phyloP scores from a whole-genome alignment of 768 basidiomycete genomes.

The Tremella fuciformis region DNA sequence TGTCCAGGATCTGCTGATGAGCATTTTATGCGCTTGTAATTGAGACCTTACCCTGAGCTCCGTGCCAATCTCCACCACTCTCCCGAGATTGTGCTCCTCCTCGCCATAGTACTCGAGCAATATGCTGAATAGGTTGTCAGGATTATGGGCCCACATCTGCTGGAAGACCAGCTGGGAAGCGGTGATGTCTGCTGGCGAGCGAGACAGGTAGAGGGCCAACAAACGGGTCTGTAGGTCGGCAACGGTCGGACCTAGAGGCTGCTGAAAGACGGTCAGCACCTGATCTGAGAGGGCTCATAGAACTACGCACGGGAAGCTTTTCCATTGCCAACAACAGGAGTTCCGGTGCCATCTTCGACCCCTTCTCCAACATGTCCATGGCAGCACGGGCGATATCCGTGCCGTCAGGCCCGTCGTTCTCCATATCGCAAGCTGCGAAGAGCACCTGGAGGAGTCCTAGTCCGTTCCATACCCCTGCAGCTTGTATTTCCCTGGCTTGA shows the following conservation, averaged over 20 bases:
- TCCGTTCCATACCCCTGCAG: conserved; percentile 84
- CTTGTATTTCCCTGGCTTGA: conserved; percentile 83
- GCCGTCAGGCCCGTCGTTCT: conserved; percentile 55
- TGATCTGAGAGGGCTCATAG: neutral
- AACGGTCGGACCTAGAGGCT: conserved; percentile 82
- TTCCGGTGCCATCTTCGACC: conserved; percentile 88
- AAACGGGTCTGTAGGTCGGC: conserved; percentile 81
- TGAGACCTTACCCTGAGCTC: conserved; percentile 78
- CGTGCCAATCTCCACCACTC: conserved; percentile 91
- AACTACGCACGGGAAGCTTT: conserved; percentile 73
- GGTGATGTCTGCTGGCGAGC: conserved; percentile 67
- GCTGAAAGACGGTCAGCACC: conserved; percentile 56
- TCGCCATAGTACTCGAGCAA: conserved; percentile 90
- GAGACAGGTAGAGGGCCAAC: conserved; percentile 73
- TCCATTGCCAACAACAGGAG: conserved; percentile 88
- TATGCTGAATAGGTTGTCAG: conserved; percentile 76
- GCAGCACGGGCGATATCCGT: conserved; percentile 71
- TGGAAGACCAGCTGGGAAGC: conserved; percentile 97
- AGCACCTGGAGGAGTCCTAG: conserved; percentile 84
- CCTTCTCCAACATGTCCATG: conserved; percentile 88
- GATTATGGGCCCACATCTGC: conserved; percentile 89
- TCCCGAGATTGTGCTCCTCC: conserved; percentile 85
- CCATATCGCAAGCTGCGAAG: conserved; percentile 59
- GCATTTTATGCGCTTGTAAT: neutral
- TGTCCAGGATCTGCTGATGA: conserved; percentile 67